A percentile compares a stretch with the other conserved stretches of the same genome.
These are phyloP conservation scores for Mesembryanthemum crystallinum DNA, from an alignment of 148 eudicot species.

Conservation along the genomic window DNA sequence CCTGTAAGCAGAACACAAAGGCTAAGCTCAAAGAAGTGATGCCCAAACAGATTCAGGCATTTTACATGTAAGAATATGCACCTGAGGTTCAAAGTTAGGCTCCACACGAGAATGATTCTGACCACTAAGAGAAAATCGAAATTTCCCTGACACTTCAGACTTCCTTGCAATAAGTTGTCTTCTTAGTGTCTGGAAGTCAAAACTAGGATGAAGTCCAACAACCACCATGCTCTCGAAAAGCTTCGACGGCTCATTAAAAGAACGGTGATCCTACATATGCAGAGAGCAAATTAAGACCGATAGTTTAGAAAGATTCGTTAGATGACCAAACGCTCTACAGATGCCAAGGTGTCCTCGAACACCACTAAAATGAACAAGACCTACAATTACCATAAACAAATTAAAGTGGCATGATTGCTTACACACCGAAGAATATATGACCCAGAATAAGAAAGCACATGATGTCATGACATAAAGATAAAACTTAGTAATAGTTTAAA, in stretches of 20 bases:
- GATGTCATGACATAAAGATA: neutral
- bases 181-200: conserved; percentile 74
- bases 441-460: neutral
- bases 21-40: conserved; percentile 16
- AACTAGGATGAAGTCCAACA: conserved; percentile 88
- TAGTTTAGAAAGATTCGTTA: neutral
- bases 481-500: neutral
- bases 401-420: neutral
- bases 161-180: conserved; percentile 57
- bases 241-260: conserved; percentile 73
- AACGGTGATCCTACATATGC: conserved; percentile 64
- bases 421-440: neutral
- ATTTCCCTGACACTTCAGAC: conserved; percentile 77
- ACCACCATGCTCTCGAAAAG: conserved; percentile 96
- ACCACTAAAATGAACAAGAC: conserved; percentile 4
- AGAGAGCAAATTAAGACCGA: neutral
- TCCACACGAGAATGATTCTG: conserved; percentile 68
- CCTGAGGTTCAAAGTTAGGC: conserved; percentile 94
- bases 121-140: conserved; percentile 67
- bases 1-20: conserved; percentile 48
- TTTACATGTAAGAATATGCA: conserved; percentile 24
- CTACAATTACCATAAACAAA: conserved; percentile 8
- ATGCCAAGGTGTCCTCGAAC: no score
- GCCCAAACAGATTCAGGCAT: neutral
- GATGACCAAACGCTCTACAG: no score